Percentiles rank a stretch among this genome's conserved stretches.
Conservation (phyloP, 345 rosid genomes). For the Adansonia digitata region DNA sequence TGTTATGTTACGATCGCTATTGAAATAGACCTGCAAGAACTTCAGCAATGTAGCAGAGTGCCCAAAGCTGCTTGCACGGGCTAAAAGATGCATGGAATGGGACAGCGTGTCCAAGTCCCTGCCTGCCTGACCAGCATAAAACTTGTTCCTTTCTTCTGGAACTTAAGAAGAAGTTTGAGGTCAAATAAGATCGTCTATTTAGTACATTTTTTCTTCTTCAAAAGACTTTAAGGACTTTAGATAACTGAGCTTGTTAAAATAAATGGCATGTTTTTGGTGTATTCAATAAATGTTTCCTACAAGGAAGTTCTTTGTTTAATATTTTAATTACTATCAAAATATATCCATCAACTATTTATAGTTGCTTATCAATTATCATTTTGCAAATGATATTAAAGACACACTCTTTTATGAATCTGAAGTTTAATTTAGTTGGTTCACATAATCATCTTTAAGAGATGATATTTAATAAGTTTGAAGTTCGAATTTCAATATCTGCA, state of each 20-base stretch:
- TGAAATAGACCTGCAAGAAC: too few relatives aligned
- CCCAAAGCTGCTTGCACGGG: constrained; percentile 23
- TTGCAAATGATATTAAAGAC: too few relatives aligned
- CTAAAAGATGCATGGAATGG: constrained; percentile 28
- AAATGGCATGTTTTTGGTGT: neutral
- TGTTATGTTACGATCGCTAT: too few relatives aligned
- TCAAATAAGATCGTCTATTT: neutral
- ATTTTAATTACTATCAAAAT: too few relatives aligned
- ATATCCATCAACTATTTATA: too few relatives aligned
- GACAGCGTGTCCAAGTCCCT: constrained; percentile 23
- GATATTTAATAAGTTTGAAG: too few relatives aligned
- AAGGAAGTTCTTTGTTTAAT: neutral
- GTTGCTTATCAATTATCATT: too few relatives aligned
- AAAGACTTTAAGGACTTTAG: neutral
- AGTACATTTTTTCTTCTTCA: neutral
- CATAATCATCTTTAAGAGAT: too few relatives aligned
- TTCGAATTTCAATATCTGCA: too few relatives aligned
- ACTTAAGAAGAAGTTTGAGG: constrained; percentile 19
- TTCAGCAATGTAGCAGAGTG: neutral
- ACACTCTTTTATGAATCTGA: too few relatives aligned
- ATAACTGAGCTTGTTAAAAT: too few relatives aligned
- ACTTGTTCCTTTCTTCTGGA: constrained; percentile 6
- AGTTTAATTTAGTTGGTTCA: too few relatives aligned
- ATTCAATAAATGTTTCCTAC: neutral
- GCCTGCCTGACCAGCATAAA: constrained; percentile 24